These are phyloP conservation scores for Alliaria petiolata DNA, from an alignment of 345 rosid species.

Conservation along the genomic window DNA sequence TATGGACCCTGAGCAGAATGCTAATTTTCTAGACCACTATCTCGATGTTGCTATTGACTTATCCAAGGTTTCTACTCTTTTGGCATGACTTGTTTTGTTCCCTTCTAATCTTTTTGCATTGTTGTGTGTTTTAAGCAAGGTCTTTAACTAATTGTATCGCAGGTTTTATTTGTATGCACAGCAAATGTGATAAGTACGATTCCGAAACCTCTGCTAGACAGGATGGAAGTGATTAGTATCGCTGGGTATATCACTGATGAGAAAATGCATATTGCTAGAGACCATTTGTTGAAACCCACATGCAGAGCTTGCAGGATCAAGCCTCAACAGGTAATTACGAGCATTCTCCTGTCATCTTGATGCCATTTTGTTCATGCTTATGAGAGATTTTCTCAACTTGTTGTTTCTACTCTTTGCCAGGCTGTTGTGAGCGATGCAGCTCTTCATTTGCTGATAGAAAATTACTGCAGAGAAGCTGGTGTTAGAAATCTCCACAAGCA, in stretches of 20 bases:
- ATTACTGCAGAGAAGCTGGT: slow-evolving; percentile 1
- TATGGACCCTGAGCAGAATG: slow-evolving; percentile 95
- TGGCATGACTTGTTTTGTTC: too few relatives aligned
- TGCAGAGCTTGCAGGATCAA: slow-evolving; percentile 78
- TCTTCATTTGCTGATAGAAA: neutral
- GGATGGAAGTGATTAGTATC: slow-evolving; percentile 90
- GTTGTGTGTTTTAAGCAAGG: neutral
- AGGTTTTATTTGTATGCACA: slow-evolving; percentile 98
- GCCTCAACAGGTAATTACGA: slow-evolving; percentile 57
- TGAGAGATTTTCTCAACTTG: neutral
- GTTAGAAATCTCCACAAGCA: slow-evolving; percentile 50
- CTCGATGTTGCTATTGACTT: slow-evolving; percentile 66
- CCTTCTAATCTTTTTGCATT: too few relatives aligned
- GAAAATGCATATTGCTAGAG: slow-evolving; percentile 92
- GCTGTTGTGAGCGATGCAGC: neutral
- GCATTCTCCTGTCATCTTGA: neutral
- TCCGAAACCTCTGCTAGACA: slow-evolving; percentile 84
- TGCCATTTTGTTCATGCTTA: too few relatives aligned
- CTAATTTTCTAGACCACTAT: slow-evolving; percentile 89
- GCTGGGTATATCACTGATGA: slow-evolving; percentile 96
- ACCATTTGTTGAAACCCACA: slow-evolving; percentile 68
- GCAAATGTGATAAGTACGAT: slow-evolving; percentile 83
- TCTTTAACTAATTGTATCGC: slow-evolving; percentile 12
- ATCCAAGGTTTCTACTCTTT: slow-evolving; percentile 66
- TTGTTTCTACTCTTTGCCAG: neutral